Evolutionary conservation across 164 flowering plant species (phyloP).

Genomic region (Tetracentron sinense): DNA sequence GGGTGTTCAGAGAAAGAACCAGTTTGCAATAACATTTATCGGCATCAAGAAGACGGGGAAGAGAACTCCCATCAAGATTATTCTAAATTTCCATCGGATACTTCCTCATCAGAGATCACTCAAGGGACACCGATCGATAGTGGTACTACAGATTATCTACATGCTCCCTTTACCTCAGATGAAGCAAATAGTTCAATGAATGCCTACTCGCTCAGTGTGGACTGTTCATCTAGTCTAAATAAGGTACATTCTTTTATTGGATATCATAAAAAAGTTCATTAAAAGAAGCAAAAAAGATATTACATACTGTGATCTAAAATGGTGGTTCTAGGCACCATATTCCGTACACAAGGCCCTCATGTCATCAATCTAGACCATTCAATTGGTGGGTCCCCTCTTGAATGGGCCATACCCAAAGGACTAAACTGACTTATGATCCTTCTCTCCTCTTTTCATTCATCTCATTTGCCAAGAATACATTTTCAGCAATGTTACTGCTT

Average conservation of each 20-base stretch:
- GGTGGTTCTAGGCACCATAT: neutral
- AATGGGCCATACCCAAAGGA: too few species aligned
- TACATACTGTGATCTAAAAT: neutral
- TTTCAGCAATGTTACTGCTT: too few species aligned
- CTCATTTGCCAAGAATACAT: too few species aligned
- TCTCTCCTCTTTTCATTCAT: too few species aligned
- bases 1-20: conserved; percentile 13
- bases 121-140: conserved; percentile 40
- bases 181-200: conserved; percentile 48
- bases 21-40: conserved; percentile 1
- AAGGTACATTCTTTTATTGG: conserved; percentile 23
- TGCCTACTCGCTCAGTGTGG: conserved; percentile 21
- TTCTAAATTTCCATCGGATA: conserved; percentile 28
- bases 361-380: neutral
- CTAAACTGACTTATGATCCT: too few species aligned
- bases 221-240: conserved; percentile 24
- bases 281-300: neutral
- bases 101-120: conserved; percentile 57
- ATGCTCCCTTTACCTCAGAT: conserved; percentile 29
- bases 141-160: conserved; percentile 24
- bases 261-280: neutral
- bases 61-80: conserved; percentile 18
- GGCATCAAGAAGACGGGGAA: conserved; percentile 15
- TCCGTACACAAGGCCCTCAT: too few species aligned
- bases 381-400: neutral